Evolutionary conservation across 768 basidiomycete genomes (phyloP).

Genomic region (Neoboletus brunneissimus): DNA sequence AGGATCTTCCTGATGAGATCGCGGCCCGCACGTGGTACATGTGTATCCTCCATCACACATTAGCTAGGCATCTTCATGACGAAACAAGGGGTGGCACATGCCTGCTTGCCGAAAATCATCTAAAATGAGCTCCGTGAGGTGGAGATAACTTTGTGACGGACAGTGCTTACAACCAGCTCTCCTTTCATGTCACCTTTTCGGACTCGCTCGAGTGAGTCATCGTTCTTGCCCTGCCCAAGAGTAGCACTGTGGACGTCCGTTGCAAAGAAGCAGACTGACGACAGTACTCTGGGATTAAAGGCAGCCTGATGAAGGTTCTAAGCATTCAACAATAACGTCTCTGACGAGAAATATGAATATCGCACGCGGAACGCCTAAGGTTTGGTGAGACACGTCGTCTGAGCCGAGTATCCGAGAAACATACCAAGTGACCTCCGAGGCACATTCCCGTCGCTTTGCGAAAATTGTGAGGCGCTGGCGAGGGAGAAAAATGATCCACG

Average conservation of each 20-base stretch:
- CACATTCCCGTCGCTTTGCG: conserved; percentile 83
- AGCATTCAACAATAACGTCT: not conserved
- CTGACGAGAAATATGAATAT: not conserved
- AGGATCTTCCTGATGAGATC: conserved; percentile 80
- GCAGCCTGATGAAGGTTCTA: conserved; percentile 56
- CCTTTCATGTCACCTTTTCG: conserved; percentile 79
- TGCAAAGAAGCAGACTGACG: conserved; percentile 92
- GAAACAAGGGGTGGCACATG: conserved; percentile 22
- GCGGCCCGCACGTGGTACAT: conserved; percentile 84
- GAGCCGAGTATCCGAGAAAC: conserved; percentile 19
- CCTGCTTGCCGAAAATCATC: conserved; percentile 97
- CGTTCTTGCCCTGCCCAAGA: conserved; percentile 79
- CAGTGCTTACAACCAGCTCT: conserved; percentile 69
- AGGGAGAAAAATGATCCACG: conserved; percentile 14
- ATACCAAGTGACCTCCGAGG: conserved; percentile 79
- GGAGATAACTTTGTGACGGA: not conserved
- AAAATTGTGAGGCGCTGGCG: conserved; percentile 2
- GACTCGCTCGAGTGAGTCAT: conserved; percentile 76
- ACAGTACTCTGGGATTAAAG: conserved; percentile 78
- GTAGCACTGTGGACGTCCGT: conserved; percentile 90
- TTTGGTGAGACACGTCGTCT: not conserved
- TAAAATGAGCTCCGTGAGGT: conserved; percentile 28
- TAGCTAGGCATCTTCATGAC: not conserved
- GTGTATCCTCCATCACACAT: conserved; percentile 65
- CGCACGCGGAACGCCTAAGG: conserved; percentile 51